Evolutionary conservation across 2,329 filamentous ascomycete genomes (phyloP).

Genomic region (Colletotrichum noveboracense): DNA sequence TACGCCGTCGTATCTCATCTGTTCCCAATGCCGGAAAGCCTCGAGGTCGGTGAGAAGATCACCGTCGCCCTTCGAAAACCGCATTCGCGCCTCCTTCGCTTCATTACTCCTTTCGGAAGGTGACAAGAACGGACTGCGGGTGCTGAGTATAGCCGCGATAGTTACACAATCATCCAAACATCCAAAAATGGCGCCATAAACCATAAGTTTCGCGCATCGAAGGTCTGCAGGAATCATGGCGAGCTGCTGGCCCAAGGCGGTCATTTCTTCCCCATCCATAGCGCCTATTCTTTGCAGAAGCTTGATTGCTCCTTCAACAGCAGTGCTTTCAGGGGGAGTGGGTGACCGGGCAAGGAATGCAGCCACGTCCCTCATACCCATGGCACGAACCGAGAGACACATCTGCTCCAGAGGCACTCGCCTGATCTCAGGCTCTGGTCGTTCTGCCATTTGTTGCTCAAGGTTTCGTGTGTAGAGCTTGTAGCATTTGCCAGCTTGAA

Average conservation of each 20-base stretch:
- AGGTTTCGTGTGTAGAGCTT: slow-evolving; percentile 91
- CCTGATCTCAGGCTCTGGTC: slow-evolving; percentile 92
- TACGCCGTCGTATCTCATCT: slow-evolving; percentile 62
- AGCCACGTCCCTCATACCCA: slow-evolving; percentile 86
- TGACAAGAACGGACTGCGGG: slow-evolving; percentile 84
- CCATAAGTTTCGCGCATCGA: slow-evolving; percentile 91
- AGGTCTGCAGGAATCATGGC: slow-evolving; percentile 94
- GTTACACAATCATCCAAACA: slow-evolving; percentile 89
- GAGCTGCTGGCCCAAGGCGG: slow-evolving; percentile 90
- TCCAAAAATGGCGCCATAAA: slow-evolving; percentile 92
- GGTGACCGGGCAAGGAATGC: slow-evolving; percentile 84
- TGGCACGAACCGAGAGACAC: slow-evolving; percentile 91
- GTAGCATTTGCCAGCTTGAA: slow-evolving; percentile 89
- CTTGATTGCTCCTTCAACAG: slow-evolving; percentile 84
- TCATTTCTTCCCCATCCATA: slow-evolving; percentile 83
- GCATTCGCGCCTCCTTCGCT: slow-evolving; percentile 75
- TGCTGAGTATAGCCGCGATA: slow-evolving; percentile 91
- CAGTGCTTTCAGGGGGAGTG: slow-evolving; percentile 84
- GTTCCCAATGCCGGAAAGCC: slow-evolving; percentile 83
- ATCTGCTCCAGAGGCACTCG: slow-evolving; percentile 93
- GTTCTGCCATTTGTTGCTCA: slow-evolving; percentile 84
- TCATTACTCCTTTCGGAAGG: slow-evolving; percentile 84
- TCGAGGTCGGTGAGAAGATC: slow-evolving; percentile 87
- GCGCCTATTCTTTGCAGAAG: slow-evolving; percentile 87
- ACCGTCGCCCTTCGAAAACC: slow-evolving; percentile 79